Percentiles rank a stretch among this genome's conserved stretches.
phyloP scores from a whole-genome alignment of 352 stramenopile species.

The Globisporangium radiosum region DNA sequence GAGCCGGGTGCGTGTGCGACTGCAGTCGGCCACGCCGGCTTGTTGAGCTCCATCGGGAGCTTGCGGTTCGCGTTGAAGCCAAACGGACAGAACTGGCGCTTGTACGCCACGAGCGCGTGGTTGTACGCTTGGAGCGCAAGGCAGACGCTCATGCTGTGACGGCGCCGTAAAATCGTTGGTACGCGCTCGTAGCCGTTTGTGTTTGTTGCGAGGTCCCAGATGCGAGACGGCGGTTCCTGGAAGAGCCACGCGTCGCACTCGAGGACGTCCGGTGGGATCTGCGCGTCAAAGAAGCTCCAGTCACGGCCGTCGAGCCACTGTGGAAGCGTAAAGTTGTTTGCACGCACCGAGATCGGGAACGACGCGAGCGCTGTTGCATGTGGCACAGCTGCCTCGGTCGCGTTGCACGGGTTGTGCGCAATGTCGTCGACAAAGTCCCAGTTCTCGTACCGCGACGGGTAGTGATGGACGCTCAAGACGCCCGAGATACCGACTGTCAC shows the following conservation, averaged over 20 bases:
- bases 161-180: slow-evolving; percentile 69
- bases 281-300: slow-evolving; percentile 63
- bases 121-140: slow-evolving; percentile 71
- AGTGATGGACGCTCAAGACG: slow-evolving; percentile 70
- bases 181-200: slow-evolving; percentile 75
- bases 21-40: slow-evolving; percentile 35
- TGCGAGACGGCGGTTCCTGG: slow-evolving; percentile 33
- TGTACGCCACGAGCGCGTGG: slow-evolving; percentile 46
- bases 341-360: slow-evolving; percentile 70
- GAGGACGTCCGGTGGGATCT: slow-evolving; percentile 59
- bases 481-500: slow-evolving; percentile 54
- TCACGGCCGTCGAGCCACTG: slow-evolving; percentile 71
- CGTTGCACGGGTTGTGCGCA: slow-evolving; percentile 68
- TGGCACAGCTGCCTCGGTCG: slow-evolving; percentile 14
- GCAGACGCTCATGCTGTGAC: slow-evolving; percentile 69
- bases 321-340: slow-evolving; percentile 65
- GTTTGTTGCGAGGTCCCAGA: slow-evolving; percentile 69
- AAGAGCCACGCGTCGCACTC: slow-evolving; percentile 73
- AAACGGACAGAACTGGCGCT: slow-evolving; percentile 36
- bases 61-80: slow-evolving; percentile 71
- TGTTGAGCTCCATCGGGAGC: slow-evolving; percentile 51
- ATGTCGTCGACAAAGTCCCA: slow-evolving; percentile 84
- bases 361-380: slow-evolving; percentile 47
- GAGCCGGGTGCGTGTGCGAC: slow-evolving; percentile 30
- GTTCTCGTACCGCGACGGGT: slow-evolving; percentile 80